A percentile compares a stretch with the other conserved stretches of the same genome.
These are phyloP conservation scores for Flaveria sonorensis DNA, from an alignment of 129 eudicot species.

Conservation along the genomic window DNA sequence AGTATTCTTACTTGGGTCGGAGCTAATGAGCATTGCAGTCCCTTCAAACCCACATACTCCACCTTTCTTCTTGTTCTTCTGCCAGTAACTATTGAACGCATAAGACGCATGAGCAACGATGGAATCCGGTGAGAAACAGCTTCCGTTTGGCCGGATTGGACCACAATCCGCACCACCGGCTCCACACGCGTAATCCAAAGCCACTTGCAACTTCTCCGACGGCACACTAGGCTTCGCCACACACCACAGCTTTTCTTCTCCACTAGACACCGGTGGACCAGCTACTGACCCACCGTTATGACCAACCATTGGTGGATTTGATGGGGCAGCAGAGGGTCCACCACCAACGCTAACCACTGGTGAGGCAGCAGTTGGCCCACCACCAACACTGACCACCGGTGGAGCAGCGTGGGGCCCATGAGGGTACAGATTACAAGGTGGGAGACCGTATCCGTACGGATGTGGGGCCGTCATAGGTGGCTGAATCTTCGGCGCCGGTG, in stretches of 20 bases:
- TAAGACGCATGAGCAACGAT: slow-evolving; percentile 95
- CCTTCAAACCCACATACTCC: slow-evolving; percentile 92
- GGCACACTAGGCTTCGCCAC: slow-evolving; percentile 99
- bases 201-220: slow-evolving; percentile 77
- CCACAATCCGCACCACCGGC: slow-evolving; percentile 91
- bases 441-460: slow-evolving; percentile 49
- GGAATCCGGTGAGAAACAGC: slow-evolving; percentile 76
- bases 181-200: slow-evolving; percentile 88
- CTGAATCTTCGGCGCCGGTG: slow-evolving; percentile 50
- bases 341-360: slow-evolving; percentile 2
- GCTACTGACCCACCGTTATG: slow-evolving; percentile 21
- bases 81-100: slow-evolving; percentile 99
- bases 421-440: slow-evolving; percentile 66
- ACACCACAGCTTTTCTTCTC: slow-evolving; percentile 64
- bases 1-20: slow-evolving; percentile 78
- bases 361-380: not conserved
- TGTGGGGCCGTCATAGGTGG: slow-evolving; percentile 54
- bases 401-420: slow-evolving; percentile 23
- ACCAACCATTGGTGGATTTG: slow-evolving; percentile 12
- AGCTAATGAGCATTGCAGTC: slow-evolving; percentile 87
- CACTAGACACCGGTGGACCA: slow-evolving; percentile 35
- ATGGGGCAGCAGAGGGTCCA: slow-evolving; percentile 22
- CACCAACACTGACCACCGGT: slow-evolving; percentile 5
- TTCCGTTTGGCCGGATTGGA: slow-evolving; percentile 66
- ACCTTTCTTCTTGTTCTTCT: slow-evolving; percentile 73